These are phyloP conservation scores for Cicer yamashitae DNA, from an alignment of 306 rosid species.

Conservation along the genomic window DNA sequence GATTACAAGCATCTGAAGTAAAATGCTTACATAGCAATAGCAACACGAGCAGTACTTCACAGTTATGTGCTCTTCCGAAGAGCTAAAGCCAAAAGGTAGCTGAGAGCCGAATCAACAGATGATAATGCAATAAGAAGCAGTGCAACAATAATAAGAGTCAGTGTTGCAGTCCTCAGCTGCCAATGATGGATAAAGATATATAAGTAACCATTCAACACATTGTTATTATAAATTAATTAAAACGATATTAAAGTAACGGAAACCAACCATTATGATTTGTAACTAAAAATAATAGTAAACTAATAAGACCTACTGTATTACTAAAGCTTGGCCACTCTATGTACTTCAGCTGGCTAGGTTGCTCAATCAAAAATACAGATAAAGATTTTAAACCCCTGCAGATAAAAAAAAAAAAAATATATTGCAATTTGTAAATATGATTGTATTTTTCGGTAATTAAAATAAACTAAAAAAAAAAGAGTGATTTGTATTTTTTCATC, in stretches of 20 bases:
- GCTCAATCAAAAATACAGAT: conserved; percentile 72
- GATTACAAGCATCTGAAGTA: conserved; percentile 28
- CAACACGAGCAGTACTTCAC: not conserved
- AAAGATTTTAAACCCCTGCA: conserved; percentile 66
- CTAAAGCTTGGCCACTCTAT: conserved; percentile 87
- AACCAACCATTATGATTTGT: conserved; percentile 7
- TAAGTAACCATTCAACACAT: not conserved
- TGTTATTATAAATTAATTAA: not conserved
- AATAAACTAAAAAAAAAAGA: not conserved
- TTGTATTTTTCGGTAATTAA: not conserved
- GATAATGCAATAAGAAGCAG: conserved; percentile 77
- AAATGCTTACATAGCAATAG: conserved; percentile 7
- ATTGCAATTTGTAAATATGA: conserved; percentile 9
- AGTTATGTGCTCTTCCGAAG: conserved; percentile 59
- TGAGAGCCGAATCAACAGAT: conserved; percentile 77
- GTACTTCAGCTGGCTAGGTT: conserved; percentile 89
- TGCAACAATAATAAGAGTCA: conserved; percentile 82
- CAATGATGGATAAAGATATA: conserved; percentile 37
- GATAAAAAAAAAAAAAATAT: not conserved
- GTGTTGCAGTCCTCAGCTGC: conserved; percentile 85
- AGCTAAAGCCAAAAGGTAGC: conserved; percentile 64
- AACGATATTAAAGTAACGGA: not conserved
- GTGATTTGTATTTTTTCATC: not conserved
- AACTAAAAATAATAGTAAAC: conserved; percentile 28
- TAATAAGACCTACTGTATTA: conserved; percentile 64